phyloP scores from a whole-genome alignment of 164 flowering plant genomes.

The Dillenia suffruticosa region DNA sequence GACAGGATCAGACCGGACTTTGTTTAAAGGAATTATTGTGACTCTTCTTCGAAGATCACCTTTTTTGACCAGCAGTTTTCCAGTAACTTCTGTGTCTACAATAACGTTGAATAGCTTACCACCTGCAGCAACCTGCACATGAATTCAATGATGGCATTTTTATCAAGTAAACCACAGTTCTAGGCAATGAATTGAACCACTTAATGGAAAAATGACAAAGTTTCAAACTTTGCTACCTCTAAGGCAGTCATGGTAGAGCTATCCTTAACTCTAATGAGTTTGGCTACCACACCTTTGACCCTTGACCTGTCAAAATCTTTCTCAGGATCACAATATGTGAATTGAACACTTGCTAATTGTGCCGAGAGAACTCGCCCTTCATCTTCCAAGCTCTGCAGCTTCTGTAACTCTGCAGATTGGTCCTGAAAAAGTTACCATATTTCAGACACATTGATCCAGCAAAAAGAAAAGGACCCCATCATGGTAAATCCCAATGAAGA shows the following conservation, averaged over 20 bases:
- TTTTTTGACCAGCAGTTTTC: constrained; percentile 79
- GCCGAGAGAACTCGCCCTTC: constrained; percentile 63
- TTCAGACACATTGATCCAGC: not conserved
- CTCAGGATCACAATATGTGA: constrained; percentile 71
- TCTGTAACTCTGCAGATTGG: constrained; percentile 55
- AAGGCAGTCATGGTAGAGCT: constrained; percentile 76
- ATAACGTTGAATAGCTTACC: constrained; percentile 92
- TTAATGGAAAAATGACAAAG: too few relatives aligned
- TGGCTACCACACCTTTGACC: constrained; percentile 97
- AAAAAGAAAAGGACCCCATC: not conserved
- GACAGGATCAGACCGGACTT: constrained; percentile 62
- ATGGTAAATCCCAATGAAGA: not conserved
- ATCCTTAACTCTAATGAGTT: constrained; percentile 89
- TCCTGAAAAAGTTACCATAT: constrained; percentile 42
- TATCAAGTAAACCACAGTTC: too few relatives aligned
- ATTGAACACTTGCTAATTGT: constrained; percentile 64
- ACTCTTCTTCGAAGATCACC: constrained; percentile 88
- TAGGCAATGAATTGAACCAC: too few relatives aligned
- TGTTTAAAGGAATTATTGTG: constrained; percentile 89
- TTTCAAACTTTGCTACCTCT: constrained; percentile 46
- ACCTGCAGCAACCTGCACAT: constrained; percentile 85
- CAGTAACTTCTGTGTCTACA: constrained; percentile 91
- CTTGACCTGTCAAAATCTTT: constrained; percentile 81
- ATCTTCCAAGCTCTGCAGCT: constrained; percentile 70
- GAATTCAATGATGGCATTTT: not conserved